Evolutionary conservation across 257 asterid species (phyloP).

Genomic region (Solanum sitiens): DNA sequence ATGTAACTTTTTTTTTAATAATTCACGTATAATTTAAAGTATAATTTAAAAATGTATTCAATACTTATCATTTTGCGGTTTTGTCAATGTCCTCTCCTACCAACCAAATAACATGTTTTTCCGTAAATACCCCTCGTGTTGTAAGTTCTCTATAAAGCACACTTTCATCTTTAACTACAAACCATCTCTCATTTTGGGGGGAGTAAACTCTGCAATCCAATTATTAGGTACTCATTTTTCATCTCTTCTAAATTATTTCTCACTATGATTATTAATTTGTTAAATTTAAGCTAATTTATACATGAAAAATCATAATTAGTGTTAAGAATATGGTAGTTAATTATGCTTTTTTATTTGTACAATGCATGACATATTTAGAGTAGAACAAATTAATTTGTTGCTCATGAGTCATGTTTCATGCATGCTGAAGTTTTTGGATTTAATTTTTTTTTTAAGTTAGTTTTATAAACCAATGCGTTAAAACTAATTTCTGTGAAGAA

Average conservation of each 20-base stretch:
- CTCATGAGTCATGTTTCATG: neutral
- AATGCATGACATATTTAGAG: neutral
- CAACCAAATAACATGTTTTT: neutral
- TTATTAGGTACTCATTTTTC: neutral
- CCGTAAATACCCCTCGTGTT: neutral
- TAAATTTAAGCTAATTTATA: neutral
- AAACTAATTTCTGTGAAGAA: neutral
- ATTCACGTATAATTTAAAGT: accelerated
- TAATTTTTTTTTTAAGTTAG: neutral
- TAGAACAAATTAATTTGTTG: neutral
- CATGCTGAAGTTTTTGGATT: neutral
- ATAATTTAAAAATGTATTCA: too few species aligned
- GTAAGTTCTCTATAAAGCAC: neutral
- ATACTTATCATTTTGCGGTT: too few species aligned
- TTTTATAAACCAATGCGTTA: neutral
- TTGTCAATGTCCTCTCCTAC: neutral
- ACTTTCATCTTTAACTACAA: neutral
- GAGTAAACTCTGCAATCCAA: neutral
- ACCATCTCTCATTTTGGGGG: neutral
- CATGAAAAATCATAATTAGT: neutral
- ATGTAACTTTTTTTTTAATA: too few species aligned
- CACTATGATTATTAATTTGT: neutral
- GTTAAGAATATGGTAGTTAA: neutral
- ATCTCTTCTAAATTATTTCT: neutral
- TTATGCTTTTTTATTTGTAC: neutral